These are phyloP conservation scores for Porcisia hertigi DNA, from an alignment of 208 protist species.

Conservation along the genomic window DNA sequence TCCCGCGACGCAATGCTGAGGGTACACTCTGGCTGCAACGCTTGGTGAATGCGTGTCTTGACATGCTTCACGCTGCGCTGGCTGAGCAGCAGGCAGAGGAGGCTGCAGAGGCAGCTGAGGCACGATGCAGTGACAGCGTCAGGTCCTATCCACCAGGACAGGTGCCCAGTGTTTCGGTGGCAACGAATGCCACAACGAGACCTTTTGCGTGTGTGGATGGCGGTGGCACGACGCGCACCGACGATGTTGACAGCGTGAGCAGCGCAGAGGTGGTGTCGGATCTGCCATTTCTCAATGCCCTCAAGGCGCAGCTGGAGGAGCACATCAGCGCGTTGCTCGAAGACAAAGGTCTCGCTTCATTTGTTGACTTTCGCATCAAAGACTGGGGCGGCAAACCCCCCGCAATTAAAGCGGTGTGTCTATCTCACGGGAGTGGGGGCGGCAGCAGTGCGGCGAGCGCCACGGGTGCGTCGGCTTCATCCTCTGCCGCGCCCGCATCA, in stretches of 20 bases:
- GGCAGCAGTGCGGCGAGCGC: neutral
- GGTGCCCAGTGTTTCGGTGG: neutral
- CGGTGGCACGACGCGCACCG: neutral
- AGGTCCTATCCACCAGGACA: neutral
- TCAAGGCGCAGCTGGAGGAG: conserved; percentile 64
- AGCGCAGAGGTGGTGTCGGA: conserved; percentile 19
- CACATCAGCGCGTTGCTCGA: conserved; percentile 76
- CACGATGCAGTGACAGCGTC: neutral
- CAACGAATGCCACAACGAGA: neutral
- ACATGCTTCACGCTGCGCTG: conserved; percentile 51
- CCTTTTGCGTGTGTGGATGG: neutral
- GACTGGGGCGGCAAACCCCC: conserved; percentile 67
- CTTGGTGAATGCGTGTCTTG: conserved; percentile 52
- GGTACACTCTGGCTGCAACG: conserved; percentile 77
- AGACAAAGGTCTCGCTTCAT: conserved; percentile 78
- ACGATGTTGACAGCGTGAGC: conserved; percentile 17
- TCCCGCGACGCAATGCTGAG: conserved; percentile 75
- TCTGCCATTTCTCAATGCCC: conserved; percentile 25
- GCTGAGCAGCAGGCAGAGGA: conserved; percentile 24
- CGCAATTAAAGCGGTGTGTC: conserved; percentile 57
- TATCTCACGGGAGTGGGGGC: conserved; percentile 28
- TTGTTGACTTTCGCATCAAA: conserved; percentile 61
- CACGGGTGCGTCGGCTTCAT: neutral
- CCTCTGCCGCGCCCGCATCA: neutral
- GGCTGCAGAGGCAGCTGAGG: conserved; percentile 7